phyloP scores from a whole-genome alignment of 768 basidiomycete species.

The Amanita jacksonii region DNA sequence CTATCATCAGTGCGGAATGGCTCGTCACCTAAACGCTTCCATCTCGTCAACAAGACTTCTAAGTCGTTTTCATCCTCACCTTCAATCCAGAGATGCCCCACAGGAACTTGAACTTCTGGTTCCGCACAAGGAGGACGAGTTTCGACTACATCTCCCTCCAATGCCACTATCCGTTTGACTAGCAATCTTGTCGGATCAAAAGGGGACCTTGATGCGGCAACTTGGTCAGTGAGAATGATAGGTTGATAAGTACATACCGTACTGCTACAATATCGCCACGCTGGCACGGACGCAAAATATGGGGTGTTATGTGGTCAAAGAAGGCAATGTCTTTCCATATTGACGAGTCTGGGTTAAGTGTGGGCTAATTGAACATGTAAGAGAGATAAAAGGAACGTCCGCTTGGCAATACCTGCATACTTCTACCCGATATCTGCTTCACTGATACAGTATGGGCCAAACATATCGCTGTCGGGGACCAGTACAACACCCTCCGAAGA shows the following conservation, averaged over 20 bases:
- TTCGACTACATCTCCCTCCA: slow-evolving; percentile 53
- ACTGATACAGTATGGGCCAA: slow-evolving; percentile 3
- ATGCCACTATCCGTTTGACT: slow-evolving; percentile 58
- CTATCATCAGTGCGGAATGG: slow-evolving; percentile 61
- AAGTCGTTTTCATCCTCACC: slow-evolving; percentile 26
- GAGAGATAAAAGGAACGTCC: not conserved
- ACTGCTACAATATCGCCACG: slow-evolving; percentile 62
- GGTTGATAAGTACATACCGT: slow-evolving; percentile 25
- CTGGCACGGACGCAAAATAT: slow-evolving; percentile 24
- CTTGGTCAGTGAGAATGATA: not conserved
- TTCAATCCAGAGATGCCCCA: slow-evolving; percentile 69
- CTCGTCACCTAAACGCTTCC: slow-evolving; percentile 43
- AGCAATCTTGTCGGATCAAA: slow-evolving; percentile 39
- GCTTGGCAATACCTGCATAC: slow-evolving; percentile 7
- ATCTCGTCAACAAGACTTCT: not conserved
- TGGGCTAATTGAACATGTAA: slow-evolving; percentile 35
- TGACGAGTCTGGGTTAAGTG: slow-evolving; percentile 66
- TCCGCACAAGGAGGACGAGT: slow-evolving; percentile 64
- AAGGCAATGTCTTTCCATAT: slow-evolving; percentile 49
- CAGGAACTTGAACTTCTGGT: slow-evolving; percentile 41
- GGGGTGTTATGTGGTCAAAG: slow-evolving; percentile 44
- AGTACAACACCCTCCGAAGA: slow-evolving; percentile 4
- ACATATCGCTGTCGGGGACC: slow-evolving; percentile 4
- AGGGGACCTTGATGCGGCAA: slow-evolving; percentile 40
- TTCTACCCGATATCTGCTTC: slow-evolving; percentile 7